Conservation (phyloP, 176 grass and related monocot species). For the Eremochloa ophiuroides region DNA sequence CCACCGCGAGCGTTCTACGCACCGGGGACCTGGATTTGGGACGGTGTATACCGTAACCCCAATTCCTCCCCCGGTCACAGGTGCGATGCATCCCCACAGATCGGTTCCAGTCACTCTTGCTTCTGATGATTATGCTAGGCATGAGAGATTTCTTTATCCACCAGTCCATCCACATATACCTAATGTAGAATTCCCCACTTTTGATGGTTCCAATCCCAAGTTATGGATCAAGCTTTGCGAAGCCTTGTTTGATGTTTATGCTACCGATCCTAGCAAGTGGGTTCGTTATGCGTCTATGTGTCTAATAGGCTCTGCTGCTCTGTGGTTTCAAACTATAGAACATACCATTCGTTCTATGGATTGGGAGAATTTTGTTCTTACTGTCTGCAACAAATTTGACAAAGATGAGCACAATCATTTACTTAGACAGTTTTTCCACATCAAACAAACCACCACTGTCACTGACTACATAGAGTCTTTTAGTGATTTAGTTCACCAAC, state of each 20-base stretch:
- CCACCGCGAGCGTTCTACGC: too few relatives aligned
- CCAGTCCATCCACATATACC: accelerated
- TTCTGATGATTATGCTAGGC: accelerated
- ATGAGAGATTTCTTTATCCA: accelerated
- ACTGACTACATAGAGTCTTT: too few relatives aligned
- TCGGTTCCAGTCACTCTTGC: too few relatives aligned
- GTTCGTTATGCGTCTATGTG: neutral
- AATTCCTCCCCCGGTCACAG: too few relatives aligned
- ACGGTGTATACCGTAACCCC: too few relatives aligned
- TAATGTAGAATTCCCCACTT: accelerated
- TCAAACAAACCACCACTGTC: too few relatives aligned
- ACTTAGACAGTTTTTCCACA: too few relatives aligned
- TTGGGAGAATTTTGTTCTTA: neutral
- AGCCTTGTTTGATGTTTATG: neutral
- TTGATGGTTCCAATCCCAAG: neutral
- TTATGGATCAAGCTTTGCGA: neutral
- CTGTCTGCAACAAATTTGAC: neutral
- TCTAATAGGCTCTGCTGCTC: neutral
- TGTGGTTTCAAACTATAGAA: neutral
- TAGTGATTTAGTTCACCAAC: neutral
- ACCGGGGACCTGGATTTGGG: too few relatives aligned
- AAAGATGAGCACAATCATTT: neutral
- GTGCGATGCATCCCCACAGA: too few relatives aligned
- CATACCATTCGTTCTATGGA: accelerated
- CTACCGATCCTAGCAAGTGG: accelerated